A percentile compares a stretch with the other conserved stretches of the same genome.
phyloP scores from a whole-genome alignment of 345 rosid species.

The Excoecaria cochinchinensis region DNA sequence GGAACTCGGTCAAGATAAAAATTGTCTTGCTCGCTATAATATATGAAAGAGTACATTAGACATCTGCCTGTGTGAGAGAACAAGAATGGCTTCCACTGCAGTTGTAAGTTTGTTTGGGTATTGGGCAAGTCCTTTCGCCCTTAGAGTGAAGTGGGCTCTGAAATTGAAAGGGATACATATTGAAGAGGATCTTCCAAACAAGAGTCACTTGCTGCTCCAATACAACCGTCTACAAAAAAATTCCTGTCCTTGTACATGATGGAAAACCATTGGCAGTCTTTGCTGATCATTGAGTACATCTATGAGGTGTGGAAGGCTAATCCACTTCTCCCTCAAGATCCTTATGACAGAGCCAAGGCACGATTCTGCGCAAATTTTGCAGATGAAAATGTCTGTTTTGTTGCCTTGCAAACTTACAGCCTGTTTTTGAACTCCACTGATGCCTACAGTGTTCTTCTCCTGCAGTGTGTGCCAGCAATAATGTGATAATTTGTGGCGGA shows the following conservation, averaged over 20 bases:
- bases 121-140: conserved; percentile 30
- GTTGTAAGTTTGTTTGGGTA: conserved; percentile 25
- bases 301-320: conserved; percentile 28
- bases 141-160: conserved; percentile 36
- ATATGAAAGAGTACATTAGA: too few relatives aligned
- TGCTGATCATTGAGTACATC: conserved; percentile 31
- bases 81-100: too few relatives aligned
- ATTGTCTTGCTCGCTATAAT: too few relatives aligned
- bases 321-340: conserved; percentile 30
- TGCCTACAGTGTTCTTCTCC: neutral
- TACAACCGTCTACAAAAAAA: conserved; percentile 30
- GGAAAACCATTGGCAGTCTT: conserved; percentile 30
- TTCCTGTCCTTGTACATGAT: conserved; percentile 34
- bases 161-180: conserved; percentile 30
- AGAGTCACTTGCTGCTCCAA: conserved; percentile 33
- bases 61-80: too few relatives aligned
- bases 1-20: too few relatives aligned
- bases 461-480: too few relatives aligned
- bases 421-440: conserved; percentile 2
- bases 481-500: neutral
- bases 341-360: conserved; percentile 23
- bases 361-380: conserved; percentile 38
- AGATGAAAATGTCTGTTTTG: conserved; percentile 9
- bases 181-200: conserved; percentile 32
- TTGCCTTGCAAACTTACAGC: too few relatives aligned